Base-by-base conservation (phyloP, 2,329 filamentous ascomycete genomes). In the Penicillium glabrum region DNA sequence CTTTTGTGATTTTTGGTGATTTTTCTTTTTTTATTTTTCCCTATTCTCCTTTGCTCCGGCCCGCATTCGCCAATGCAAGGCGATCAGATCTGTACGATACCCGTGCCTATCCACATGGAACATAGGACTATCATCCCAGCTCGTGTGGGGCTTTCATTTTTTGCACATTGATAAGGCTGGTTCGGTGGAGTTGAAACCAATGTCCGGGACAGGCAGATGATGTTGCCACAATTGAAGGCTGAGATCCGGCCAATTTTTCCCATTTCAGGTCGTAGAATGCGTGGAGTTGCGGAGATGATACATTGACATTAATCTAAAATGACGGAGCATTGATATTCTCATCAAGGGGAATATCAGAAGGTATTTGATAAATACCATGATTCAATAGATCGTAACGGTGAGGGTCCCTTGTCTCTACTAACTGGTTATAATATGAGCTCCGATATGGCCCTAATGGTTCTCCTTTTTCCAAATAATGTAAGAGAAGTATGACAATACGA, bases 81-180 rank as follows among this genome's bases (percentile, higher is more conserved):
- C 45, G 44, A 50, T 56, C 51, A 56, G 56, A 61, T 58, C 47
- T 54, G 53, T 57, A 53, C 53, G 56, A 61, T 59, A 59, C 53
- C 53, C 53, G 56, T 45, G 33, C 29, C 41, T 27, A 55, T 56
- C 56, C 56, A 59, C 56, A 59, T 61, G 56, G 56, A 46, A 35
- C 26, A 50, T 10, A n/a, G 16, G 11, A 23, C 10, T 23, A 21
- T n/a, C 31, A n/a, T 24, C 41, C 47, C 29, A 41, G 35, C 37
- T 26, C 19, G 11, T 47, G 45, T 41, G 47, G 33, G 33, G 47
- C 33, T 46, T 33, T 16, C 10, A 27, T 19, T 35, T 19, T 45
- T 45, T 50, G 16, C n/a, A 26, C 24, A 46, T 3, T 14, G n/a
- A 21, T 56, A 49, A 31, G 37, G 45, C 37, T 54, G 19, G 16